These are phyloP conservation scores for Macrophomina tecta DNA, from an alignment of 2,329 filamentous ascomycete species.

Conservation along the genomic window DNA sequence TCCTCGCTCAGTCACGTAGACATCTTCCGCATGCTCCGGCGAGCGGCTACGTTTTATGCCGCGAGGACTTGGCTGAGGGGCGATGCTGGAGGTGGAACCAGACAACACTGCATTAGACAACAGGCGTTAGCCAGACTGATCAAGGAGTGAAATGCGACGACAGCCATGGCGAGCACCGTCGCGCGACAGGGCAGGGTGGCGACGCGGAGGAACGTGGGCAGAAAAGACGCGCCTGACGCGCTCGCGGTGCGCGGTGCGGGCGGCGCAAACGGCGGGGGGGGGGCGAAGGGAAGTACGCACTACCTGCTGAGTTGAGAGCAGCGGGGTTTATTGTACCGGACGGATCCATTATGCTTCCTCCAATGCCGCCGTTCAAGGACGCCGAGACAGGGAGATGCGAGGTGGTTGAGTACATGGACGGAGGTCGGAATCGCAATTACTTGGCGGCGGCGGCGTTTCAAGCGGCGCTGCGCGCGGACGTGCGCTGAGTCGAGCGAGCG, in stretches of 20 bases:
- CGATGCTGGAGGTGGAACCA: constrained; percentile 38
- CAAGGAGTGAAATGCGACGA: not conserved
- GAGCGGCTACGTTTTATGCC: constrained; percentile 51
- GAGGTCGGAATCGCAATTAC: constrained; percentile 23
- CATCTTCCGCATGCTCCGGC: constrained; percentile 45
- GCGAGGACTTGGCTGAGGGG: constrained; percentile 42
- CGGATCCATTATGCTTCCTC: constrained; percentile 47
- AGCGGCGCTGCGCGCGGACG: constrained; percentile 26
- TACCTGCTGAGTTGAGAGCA: constrained; percentile 47
- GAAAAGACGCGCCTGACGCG: constrained; percentile 23
- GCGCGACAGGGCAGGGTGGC: constrained; percentile 2
- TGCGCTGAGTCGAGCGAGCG: constrained; percentile 4
- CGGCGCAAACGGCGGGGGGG: constrained; percentile 6
- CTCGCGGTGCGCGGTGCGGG: constrained; percentile 18
- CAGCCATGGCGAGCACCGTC: constrained; percentile 7
- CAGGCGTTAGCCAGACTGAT: constrained; percentile 3
- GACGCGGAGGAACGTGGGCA: not conserved
- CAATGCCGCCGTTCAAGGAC: constrained; percentile 48
- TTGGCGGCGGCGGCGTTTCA: constrained; percentile 26
- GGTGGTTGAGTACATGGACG: constrained; percentile 46
- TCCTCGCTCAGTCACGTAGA: constrained; percentile 39
- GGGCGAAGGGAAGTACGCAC: constrained; percentile 28
- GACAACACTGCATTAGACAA: constrained; percentile 37
- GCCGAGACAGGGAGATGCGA: constrained; percentile 44
- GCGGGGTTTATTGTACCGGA: constrained; percentile 50